Percentiles rank a stretch among this genome's conserved stretches.
Evolutionary conservation across 176 grass and related monocot genomes (phyloP).

Genomic region (Hsuehochloa calcarea): DNA sequence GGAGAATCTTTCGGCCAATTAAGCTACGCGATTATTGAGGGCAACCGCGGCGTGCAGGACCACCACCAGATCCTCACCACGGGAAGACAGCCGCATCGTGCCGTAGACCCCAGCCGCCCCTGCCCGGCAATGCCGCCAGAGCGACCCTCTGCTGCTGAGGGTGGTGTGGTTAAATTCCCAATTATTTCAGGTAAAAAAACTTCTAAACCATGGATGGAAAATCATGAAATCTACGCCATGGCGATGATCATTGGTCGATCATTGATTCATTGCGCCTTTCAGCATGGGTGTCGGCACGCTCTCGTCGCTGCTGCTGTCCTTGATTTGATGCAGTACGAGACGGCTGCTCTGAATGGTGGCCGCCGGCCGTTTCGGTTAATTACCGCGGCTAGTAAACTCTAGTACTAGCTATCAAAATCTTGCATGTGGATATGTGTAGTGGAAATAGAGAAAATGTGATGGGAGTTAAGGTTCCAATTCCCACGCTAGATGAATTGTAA

Average conservation of each 20-base stretch:
- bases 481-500: too few relatives aligned
- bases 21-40: not conserved
- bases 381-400: too few relatives aligned
- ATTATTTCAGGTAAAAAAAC: slow-evolving; percentile 11
- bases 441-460: too few relatives aligned
- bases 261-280: not conserved
- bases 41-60: not conserved
- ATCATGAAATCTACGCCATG: not conserved
- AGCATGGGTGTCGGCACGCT: too few relatives aligned
- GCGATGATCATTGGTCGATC: not conserved
- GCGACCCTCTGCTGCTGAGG: not conserved
- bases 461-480: too few relatives aligned
- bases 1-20: slow-evolving; percentile 27
- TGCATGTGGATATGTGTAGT: too few relatives aligned
- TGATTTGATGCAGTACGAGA: not conserved
- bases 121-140: slow-evolving; percentile 4
- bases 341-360: not conserved
- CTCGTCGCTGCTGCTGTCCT: not conserved
- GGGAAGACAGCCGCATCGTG: not conserved
- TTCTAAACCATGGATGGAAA: not conserved
- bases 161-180: not conserved
- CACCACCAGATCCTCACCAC: not conserved
- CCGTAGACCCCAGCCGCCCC: slow-evolving; percentile 2
- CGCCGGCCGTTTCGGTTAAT: not conserved
- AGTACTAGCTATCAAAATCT: too few relatives aligned